Evolutionary conservation across 768 basidiomycete species (phyloP), one percentile per base, ranked within the genome.

Genomic region (Sarcodon sp.): DNA sequence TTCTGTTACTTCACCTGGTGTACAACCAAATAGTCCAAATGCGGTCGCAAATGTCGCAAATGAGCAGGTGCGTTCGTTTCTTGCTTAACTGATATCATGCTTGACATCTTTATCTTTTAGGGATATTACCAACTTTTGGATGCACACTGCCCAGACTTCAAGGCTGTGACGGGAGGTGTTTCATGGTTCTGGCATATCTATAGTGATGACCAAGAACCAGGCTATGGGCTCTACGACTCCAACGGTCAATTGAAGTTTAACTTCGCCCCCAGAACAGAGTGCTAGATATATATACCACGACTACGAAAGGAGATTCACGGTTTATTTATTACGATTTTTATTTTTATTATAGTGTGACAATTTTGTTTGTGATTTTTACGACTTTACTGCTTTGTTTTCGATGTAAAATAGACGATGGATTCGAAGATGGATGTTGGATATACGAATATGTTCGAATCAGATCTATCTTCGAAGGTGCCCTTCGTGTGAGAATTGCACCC

Each of bases 101-200:
- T 33, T 50, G 44, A 38, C 2, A n/a, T 12, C n/a, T 35, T 44
- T 16, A 45, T 9, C 18, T 52, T 15, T 33, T 52, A 83, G 75
- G 73, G 70, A 49, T 87, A 86, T 56, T 86, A 68, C 51, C 61
- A 62, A 15, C 60, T 87, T 10, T 71, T 87, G 12, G 82, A 88
- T 53, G 59, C 66, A 1, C 72, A 81, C 47, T 87, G 85, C 56
- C 55, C 65, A 8, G 69, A 77, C 54, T 68, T 87, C 56, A 87
- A 87, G 62, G 56, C 53, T 0, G 73, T 74, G 12, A 73, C 72
- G 3, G 83, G 83, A 16, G 83, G 83, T 18, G 65, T 87, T 34
- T 83, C 85, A 9, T 88, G 85, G 86, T 88, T 88, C 55, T 82
- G 81, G 27, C 86, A 87, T 58, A 79, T 87, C 47, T 87, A 86